Conservation (phyloP, 1,284 basidiomycete species). For the Veloporphyrellus conicus region DNA sequence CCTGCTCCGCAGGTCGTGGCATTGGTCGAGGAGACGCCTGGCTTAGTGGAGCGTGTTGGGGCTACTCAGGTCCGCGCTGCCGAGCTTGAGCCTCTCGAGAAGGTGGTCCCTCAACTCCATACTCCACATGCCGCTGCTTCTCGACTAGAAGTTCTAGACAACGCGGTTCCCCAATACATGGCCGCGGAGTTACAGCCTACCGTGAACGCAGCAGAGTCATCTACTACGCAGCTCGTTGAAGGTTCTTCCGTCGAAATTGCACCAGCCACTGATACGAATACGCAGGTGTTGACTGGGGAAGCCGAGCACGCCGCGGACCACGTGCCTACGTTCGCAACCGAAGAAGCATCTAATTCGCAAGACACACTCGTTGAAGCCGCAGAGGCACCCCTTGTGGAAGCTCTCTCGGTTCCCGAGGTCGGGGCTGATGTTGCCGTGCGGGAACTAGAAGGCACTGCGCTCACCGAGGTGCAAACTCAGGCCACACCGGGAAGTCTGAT, state of each 20-base stretch:
- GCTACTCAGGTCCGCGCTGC: conserved; percentile 1
- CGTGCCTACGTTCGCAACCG: background rate
- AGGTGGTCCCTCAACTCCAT: background rate
- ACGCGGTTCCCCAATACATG: conserved; percentile 2
- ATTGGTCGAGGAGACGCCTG: conserved; percentile 37
- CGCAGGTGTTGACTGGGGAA: background rate
- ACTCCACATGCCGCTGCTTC: background rate
- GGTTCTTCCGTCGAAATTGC: background rate
- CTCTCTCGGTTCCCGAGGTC: background rate
- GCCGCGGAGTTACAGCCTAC: conserved; percentile 7
- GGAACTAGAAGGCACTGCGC: background rate
- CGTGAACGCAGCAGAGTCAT: background rate
- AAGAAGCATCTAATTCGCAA: conserved; percentile 6
- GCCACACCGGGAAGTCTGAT: conserved; percentile 2
- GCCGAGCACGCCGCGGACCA: conserved; percentile 11
- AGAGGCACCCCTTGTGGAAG: background rate
- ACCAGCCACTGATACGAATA: background rate
- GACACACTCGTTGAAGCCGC: background rate
- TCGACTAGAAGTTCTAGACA: background rate
- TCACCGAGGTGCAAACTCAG: conserved; percentile 7
- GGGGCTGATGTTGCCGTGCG: background rate
- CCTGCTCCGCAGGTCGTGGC: conserved; percentile 36
- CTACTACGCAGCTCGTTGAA: background rate
- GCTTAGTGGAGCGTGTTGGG: conserved; percentile 25
- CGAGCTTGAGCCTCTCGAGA: conserved; percentile 1